Conservation (phyloP, 2,329 filamentous ascomycete genomes). For the Aspergillus felis region DNA sequence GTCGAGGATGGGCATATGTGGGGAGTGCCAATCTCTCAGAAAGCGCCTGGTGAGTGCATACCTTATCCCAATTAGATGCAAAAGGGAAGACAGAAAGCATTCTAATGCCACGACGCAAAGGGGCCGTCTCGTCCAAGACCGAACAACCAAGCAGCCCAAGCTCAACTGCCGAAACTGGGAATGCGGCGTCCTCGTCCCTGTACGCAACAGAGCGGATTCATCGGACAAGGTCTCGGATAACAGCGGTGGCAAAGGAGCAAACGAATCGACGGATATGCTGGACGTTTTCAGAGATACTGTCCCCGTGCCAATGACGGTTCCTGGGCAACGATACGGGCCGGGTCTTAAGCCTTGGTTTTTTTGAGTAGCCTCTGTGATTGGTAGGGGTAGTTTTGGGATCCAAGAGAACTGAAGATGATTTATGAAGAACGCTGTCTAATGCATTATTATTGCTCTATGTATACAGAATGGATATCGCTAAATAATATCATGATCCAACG, state of each 20-base stretch:
- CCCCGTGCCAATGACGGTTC: constrained; percentile 44
- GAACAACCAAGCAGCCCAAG: constrained; percentile 62
- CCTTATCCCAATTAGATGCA: neutral
- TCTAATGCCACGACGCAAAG: constrained; percentile 40
- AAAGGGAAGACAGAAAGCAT: neutral
- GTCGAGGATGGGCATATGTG: constrained; percentile 72
- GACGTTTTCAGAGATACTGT: constrained; percentile 36
- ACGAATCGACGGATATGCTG: constrained; percentile 12
- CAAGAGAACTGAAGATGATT: neutral
- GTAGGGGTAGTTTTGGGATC: neutral
- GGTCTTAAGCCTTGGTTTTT: constrained; percentile 23
- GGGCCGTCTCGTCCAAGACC: constrained; percentile 74
- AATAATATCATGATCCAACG: neutral
- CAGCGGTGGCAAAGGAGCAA: constrained; percentile 30
- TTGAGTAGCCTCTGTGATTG: no score
- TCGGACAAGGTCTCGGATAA: constrained; percentile 8
- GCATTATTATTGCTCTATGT: constrained; percentile 12
- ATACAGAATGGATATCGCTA: neutral
- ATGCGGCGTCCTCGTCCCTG: constrained; percentile 76
- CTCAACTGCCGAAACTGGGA: constrained; percentile 92
- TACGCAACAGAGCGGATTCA: constrained; percentile 31
- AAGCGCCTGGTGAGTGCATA: constrained; percentile 73
- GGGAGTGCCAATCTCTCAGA: constrained; percentile 92
- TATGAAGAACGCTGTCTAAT: neutral
- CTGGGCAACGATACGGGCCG: constrained; percentile 21